Conservation (phyloP, 495 filamentous ascomycete species). For the Lasiosphaeria miniovina region DNA sequence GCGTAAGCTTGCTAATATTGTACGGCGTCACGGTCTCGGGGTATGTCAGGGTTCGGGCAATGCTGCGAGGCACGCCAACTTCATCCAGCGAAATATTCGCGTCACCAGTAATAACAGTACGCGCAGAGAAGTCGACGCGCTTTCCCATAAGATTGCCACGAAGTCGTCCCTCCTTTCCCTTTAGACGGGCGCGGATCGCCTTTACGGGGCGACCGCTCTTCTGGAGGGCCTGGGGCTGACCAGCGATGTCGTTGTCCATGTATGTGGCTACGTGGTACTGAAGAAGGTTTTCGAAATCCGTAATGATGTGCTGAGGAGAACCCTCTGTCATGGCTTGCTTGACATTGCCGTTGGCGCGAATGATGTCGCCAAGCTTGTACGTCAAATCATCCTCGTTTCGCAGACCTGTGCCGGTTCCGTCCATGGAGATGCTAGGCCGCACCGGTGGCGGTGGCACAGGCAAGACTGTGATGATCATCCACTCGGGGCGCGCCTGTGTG, state of each 20-base stretch:
- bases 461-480: constrained; percentile 95
- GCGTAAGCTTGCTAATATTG: constrained; percentile 89
- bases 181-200: constrained; percentile 90
- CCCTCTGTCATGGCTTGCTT: constrained; percentile 82
- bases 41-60: constrained; percentile 87
- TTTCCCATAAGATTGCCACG: constrained; percentile 99
- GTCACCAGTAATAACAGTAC: constrained; percentile 98
- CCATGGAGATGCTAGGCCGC: constrained; percentile 89
- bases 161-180: constrained; percentile 96
- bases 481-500: constrained; percentile 92
- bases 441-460: constrained; percentile 95
- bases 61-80: constrained; percentile 89
- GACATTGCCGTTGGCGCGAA: constrained; percentile 94
- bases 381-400: constrained; percentile 98
- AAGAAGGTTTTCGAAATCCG: constrained; percentile 86
- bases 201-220: constrained; percentile 96
- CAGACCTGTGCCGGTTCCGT: constrained; percentile 80
- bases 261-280: constrained; percentile 98
- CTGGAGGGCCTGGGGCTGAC: constrained; percentile 90
- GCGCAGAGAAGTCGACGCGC: constrained; percentile 98
- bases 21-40: constrained; percentile 97
- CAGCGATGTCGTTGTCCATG: constrained; percentile 99
- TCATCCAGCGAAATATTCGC: constrained; percentile 94
- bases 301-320: constrained; percentile 80
- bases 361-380: constrained; percentile 97